Evolutionary conservation across 345 rosid species (phyloP), one percentile per base, ranked within the genome.

Genomic region (Schrenkiella parvula): DNA sequence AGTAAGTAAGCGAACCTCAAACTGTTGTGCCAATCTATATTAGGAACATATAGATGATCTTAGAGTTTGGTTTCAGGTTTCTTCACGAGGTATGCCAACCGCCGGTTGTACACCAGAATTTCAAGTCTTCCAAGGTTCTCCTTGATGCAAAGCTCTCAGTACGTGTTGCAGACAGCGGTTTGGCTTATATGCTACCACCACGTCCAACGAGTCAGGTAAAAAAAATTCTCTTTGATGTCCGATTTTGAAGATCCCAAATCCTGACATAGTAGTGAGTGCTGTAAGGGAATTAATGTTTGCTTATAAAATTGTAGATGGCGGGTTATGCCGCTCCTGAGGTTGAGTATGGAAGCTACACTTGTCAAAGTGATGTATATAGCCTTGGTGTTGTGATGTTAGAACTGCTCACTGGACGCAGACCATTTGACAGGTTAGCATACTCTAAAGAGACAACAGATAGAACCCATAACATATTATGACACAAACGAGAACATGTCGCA

Each of bases 341-440:
- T 3, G 96, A 89, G 72, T 86, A 77, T 3, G 95, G 99, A 80
- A 83, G 79, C 62, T 89, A 87, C 53, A 84, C 95, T 54, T 87
- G 88, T 83, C 91, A 88, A 65, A 95, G 97, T 57, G 99, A 95
- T 70, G 85, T 95, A 32, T 91, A 84, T 72, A 95, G 97, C 83
- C 90, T 95, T 29, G 99, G 99, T 5, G 91, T 95, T 51, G 90
- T 95, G 68, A 88, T 95, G 95, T 84, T 95, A 62, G 99, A 95
- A 78, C 88, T 95, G 47, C 97, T 95, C 52, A 87, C 97, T 0
- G 95, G 97, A 25, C 83, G 92, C 53, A 87, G 82, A 77, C 72
- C 99, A 35, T 81, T 79, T 52, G 97, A 95, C 82, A 89, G 97
- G 98, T 93, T 43, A 35, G 23, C 32, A 17, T 25, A 52, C 47